Conservation (phyloP, 1,139 yeast species). For the Wickerhamomyces sp. region DNA sequence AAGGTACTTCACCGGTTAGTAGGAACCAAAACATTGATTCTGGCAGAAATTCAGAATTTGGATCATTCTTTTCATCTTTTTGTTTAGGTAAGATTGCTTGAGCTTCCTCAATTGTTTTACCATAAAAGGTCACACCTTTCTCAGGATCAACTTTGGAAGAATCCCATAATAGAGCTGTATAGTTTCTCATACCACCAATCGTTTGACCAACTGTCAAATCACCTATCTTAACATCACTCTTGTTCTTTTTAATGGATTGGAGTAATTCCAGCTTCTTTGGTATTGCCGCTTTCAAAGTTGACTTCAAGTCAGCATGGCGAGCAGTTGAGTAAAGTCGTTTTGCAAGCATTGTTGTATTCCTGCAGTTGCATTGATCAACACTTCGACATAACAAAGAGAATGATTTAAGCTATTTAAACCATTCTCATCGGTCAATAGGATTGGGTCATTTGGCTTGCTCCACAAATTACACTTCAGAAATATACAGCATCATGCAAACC, state of each 20-base stretch:
- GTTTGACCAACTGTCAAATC: constrained; percentile 40
- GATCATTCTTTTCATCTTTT: constrained; percentile 27
- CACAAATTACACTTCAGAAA: not conserved
- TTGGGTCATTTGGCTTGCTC: too few relatives aligned
- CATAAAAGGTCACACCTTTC: constrained; percentile 52
- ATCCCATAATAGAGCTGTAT: constrained; percentile 48
- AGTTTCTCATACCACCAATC: constrained; percentile 55
- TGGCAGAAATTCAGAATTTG: constrained; percentile 48
- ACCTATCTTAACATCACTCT: constrained; percentile 31
- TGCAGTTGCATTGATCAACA: not conserved
- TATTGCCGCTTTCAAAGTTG: constrained; percentile 34
- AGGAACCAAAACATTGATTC: constrained; percentile 62
- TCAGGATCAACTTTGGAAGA: constrained; percentile 48
- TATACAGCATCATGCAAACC: not conserved
- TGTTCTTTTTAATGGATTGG: constrained; percentile 33
- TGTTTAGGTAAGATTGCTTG: constrained; percentile 40
- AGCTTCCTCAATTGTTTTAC: constrained; percentile 47
- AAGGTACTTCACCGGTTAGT: constrained; percentile 58
- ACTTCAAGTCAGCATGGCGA: constrained; percentile 25
- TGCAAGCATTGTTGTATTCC: not conserved
- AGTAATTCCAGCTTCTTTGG: constrained; percentile 37
- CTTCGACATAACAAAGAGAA: too few relatives aligned
- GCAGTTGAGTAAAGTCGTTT: not conserved
- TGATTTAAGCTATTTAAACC: too few relatives aligned
- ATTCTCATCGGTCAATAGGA: too few relatives aligned